Evolutionary conservation across 2,329 filamentous ascomycete species (phyloP).

Genomic region (Chaetomium strumarium): DNA sequence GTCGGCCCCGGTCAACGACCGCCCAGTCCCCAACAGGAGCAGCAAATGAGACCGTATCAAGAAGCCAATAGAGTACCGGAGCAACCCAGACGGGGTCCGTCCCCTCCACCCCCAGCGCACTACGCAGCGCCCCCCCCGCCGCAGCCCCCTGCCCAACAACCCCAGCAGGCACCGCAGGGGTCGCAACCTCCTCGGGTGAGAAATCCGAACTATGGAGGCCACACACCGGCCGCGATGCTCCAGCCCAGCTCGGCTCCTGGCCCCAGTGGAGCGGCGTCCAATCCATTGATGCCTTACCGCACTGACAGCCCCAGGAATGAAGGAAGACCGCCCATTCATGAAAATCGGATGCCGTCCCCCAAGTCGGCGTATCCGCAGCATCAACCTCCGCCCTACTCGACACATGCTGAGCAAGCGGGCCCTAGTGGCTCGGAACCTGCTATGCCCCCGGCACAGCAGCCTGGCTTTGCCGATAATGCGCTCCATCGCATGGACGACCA

Average conservation of each 20-base stretch:
- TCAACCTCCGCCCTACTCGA: conserved; percentile 58
- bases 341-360: conserved; percentile 85
- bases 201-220: conserved; percentile 55
- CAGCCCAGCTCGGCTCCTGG: conserved; percentile 31
- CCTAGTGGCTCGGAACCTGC: conserved; percentile 66
- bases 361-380: conserved; percentile 79
- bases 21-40: conserved; percentile 70
- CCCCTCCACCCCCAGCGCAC: conserved; percentile 47
- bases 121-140: conserved; percentile 50
- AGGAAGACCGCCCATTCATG: conserved; percentile 66
- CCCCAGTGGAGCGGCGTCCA: conserved; percentile 41
- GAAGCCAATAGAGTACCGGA: conserved; percentile 51
- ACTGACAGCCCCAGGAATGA: conserved; percentile 78
- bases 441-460: conserved; percentile 33
- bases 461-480: conserved; percentile 52
- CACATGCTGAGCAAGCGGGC: conserved; percentile 60
- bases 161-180: conserved; percentile 33
- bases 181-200: conserved; percentile 44
- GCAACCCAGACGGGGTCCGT: conserved; percentile 46
- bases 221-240: conserved; percentile 39
- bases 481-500: conserved; percentile 61
- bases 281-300: conserved; percentile 65
- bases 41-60: conserved; percentile 62
- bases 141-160: conserved; percentile 36
- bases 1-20: conserved; percentile 63